Evolutionary conservation across 257 asterid genomes (phyloP).

Genomic region (Solanum piurae): DNA sequence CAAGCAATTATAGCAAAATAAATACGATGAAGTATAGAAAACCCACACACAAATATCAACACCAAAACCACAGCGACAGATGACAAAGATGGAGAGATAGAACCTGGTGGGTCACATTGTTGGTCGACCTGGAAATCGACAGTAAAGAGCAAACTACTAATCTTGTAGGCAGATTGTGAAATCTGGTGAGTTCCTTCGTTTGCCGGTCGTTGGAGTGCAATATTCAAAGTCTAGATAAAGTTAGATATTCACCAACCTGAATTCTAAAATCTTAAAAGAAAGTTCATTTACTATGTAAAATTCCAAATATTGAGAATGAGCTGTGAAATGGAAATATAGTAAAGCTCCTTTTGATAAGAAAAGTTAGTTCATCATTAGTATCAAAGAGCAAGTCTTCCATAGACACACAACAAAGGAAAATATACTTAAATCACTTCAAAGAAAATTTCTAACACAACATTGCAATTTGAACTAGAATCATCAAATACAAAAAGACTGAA

Average conservation of each 20-base stretch:
- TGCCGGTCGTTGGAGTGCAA: background rate
- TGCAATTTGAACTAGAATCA: background rate
- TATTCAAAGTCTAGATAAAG: background rate
- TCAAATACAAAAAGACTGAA: background rate
- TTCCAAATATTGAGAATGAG: background rate
- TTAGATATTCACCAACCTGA: background rate
- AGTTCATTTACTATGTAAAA: background rate
- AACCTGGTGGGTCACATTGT: background rate
- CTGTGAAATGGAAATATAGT: background rate
- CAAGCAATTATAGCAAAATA: background rate
- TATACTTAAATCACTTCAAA: background rate
- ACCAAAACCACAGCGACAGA: background rate
- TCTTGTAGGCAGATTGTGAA: background rate
- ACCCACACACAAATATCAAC: background rate
- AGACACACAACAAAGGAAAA: background rate
- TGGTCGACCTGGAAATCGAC: background rate
- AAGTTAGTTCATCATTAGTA: background rate
- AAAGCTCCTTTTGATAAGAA: background rate
- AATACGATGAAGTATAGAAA: background rate
- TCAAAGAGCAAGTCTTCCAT: background rate
- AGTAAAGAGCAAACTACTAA: background rate
- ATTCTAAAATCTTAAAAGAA: background rate
- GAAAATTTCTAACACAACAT: background rate
- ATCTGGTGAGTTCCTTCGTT: background rate
- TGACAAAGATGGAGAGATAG: background rate